phyloP scores from a whole-genome alignment of 139 green algal species.

The Desmodesmus armatus region DNA sequence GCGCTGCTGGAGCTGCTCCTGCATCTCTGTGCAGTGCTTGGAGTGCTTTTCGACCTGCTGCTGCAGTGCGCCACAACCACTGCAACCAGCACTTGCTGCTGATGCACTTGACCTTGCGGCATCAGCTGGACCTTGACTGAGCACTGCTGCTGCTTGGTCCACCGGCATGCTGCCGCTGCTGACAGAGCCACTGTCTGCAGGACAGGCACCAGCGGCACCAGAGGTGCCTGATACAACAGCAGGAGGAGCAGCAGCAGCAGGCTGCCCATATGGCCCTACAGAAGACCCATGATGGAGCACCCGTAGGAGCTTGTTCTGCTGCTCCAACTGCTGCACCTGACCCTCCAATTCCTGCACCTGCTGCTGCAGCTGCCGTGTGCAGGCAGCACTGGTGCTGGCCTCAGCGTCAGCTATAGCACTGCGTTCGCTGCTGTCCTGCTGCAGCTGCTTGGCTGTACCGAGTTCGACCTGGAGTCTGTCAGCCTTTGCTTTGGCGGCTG shows the following conservation, averaged over 20 bases:
- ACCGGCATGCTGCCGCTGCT: too few species aligned
- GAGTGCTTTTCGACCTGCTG: constrained; percentile 2
- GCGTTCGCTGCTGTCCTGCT: background rate
- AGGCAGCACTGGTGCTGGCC: background rate
- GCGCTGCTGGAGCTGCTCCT: background rate
- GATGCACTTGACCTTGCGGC: background rate
- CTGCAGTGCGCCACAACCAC: too few species aligned
- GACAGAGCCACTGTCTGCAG: too few species aligned
- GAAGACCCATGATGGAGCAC: too few species aligned
- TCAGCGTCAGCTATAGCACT: background rate
- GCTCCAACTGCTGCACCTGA: background rate
- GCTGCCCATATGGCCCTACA: too few species aligned
- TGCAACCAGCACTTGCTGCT: background rate
- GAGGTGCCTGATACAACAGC: too few species aligned
- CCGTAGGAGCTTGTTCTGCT: background rate
- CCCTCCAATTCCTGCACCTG: background rate
- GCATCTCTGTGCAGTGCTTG: background rate
- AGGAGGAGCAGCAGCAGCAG: too few species aligned
- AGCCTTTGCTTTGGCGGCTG: background rate
- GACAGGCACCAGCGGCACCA: too few species aligned
- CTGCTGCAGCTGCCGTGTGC: too few species aligned
- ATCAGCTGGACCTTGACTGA: background rate
- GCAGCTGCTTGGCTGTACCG: background rate
- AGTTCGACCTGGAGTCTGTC: background rate
- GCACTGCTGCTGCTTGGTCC: too few species aligned